A percentile compares a stretch with the other conserved stretches of the same genome.
Conservation (phyloP, 1,284 basidiomycete species). For the Agaricales sp. region DNA sequence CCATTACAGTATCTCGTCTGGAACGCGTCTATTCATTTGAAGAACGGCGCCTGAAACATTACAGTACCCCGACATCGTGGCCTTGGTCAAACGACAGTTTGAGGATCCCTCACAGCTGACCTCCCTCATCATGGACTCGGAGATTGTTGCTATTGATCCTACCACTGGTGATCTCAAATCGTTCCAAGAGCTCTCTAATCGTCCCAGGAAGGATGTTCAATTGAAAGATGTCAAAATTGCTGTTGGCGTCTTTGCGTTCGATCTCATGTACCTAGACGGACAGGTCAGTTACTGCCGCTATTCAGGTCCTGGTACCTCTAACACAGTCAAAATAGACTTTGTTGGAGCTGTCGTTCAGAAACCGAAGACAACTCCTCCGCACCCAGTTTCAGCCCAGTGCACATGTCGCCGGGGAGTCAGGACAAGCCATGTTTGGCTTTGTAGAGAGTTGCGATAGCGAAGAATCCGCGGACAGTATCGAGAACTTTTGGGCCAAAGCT, state of each 20-base stretch:
- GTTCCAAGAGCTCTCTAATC: conserved; percentile 81
- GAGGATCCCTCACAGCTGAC: conserved; percentile 29
- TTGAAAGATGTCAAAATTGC: conserved; percentile 72
- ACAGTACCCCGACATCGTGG: conserved; percentile 83
- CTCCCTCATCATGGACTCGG: conserved; percentile 80
- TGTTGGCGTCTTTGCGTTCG: conserved; percentile 86
- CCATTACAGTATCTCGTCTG: conserved; percentile 7
- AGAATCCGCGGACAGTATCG: conserved; percentile 50
- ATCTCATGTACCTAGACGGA: conserved; percentile 84
- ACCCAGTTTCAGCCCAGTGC: conserved; percentile 44
- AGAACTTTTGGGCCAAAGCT: conserved; percentile 73
- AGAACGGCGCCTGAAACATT: conserved; percentile 3
- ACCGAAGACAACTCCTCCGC: conserved; percentile 59
- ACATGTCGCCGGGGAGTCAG: conserved; percentile 25
- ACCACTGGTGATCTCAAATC: conserved; percentile 57
- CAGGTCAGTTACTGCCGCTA: conserved; percentile 31
- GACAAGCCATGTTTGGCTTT: conserved; percentile 64
- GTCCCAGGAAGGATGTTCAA: conserved; percentile 81
- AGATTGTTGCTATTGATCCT: conserved; percentile 73
- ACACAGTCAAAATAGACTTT: conserved; percentile 42
- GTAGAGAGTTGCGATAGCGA: conserved; percentile 72
- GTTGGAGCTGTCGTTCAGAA: conserved; percentile 63
- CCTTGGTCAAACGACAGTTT: conserved; percentile 42
- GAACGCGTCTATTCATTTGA: not conserved
- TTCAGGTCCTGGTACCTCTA: conserved; percentile 1